Percentiles rank a stretch among this genome's conserved stretches.
phyloP scores from a whole-genome alignment of 2,329 filamentous ascomycete genomes.

The Cladosporium sphaerospermum region DNA sequence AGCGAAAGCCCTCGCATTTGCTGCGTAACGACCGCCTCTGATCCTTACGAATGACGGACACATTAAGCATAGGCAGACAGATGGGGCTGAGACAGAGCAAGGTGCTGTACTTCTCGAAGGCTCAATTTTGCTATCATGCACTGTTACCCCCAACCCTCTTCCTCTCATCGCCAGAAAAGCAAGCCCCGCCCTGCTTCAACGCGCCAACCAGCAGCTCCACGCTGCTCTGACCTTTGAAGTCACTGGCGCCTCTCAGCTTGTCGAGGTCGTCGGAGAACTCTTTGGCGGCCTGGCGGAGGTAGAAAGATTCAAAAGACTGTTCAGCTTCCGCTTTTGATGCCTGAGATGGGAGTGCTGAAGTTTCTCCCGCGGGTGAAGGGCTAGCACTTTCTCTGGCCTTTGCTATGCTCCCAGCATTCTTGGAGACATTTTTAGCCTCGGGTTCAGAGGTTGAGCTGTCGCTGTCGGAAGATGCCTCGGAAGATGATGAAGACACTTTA shows the following conservation, averaged over 20 bases:
- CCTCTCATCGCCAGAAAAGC: slow-evolving; percentile 54
- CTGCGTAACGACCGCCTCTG: too few species aligned
- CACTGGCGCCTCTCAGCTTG: slow-evolving; percentile 60
- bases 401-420: background rate
- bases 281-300: slow-evolving; percentile 61
- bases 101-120: too few species aligned
- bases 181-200: slow-evolving; percentile 59
- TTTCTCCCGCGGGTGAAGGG: slow-evolving; percentile 4
- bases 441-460: slow-evolving; percentile 4
- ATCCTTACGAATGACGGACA: too few species aligned
- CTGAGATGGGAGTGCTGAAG: background rate
- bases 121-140: background rate
- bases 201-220: slow-evolving; percentile 61
- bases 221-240: slow-evolving; percentile 60
- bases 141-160: slow-evolving; percentile 29
- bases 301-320: slow-evolving; percentile 54
- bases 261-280: slow-evolving; percentile 72
- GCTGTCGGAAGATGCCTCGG: background rate
- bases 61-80: too few species aligned
- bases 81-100: too few species aligned
- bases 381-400: slow-evolving; percentile 1
- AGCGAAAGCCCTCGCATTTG: too few species aligned
- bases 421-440: background rate
- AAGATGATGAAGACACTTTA: slow-evolving; percentile 7
- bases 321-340: slow-evolving; percentile 17